Evolutionary conservation across 1,284 basidiomycete genomes (phyloP).

Genomic region (Trichosporon asahii): DNA sequence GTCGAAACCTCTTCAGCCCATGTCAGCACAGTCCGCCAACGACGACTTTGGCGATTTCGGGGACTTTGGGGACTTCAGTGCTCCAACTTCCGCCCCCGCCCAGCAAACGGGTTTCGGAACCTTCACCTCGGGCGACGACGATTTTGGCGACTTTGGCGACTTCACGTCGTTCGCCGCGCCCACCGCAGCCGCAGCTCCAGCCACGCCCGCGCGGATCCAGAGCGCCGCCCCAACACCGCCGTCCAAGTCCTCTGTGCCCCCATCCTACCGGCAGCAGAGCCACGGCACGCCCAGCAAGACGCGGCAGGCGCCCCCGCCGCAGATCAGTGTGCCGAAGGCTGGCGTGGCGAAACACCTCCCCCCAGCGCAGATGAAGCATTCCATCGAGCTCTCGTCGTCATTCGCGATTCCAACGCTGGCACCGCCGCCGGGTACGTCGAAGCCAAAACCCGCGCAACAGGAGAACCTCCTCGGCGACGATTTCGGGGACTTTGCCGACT

Average conservation of each 20-base stretch:
- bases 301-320: neutral
- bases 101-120: slow-evolving; percentile 12
- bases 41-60: neutral
- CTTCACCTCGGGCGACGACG: slow-evolving; percentile 11
- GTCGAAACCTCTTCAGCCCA: neutral
- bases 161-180: slow-evolving; percentile 12
- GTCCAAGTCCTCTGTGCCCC: neutral
- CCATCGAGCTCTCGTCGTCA: neutral
- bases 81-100: neutral
- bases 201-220: neutral
- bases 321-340: neutral
- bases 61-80: slow-evolving; percentile 20
- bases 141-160: slow-evolving; percentile 23
- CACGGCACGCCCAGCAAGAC: neutral
- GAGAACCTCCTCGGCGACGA: neutral
- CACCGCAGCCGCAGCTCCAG: neutral
- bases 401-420: slow-evolving; percentile 1
- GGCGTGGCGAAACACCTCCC: neutral
- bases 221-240: slow-evolving; percentile 3
- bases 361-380: neutral
- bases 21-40: neutral
- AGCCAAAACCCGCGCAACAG: neutral
- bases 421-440: neutral
- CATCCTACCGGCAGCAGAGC: neutral
- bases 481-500: neutral